Conservation (phyloP, 2,329 filamentous ascomycete species). For the Fusarium oligoseptatum region DNA sequence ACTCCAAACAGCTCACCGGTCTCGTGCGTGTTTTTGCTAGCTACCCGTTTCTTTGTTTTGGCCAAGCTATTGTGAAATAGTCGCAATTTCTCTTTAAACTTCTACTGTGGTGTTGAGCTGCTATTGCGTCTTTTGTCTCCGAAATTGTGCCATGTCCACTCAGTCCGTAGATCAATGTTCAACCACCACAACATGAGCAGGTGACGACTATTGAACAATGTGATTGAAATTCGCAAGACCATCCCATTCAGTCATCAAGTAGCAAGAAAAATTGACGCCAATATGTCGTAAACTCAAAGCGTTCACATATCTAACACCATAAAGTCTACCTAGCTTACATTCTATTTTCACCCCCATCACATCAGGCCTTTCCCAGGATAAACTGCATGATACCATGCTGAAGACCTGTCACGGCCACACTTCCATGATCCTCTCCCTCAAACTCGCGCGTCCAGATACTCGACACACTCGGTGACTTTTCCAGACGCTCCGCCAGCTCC, state of each 20-base stretch:
- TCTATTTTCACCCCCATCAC: background rate
- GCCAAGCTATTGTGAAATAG: background rate
- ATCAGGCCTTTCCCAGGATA: constrained; percentile 29
- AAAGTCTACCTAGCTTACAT: background rate
- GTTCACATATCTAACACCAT: background rate
- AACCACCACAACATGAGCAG: too few species aligned
- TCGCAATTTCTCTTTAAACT: background rate
- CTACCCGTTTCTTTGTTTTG: background rate
- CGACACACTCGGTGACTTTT: constrained; percentile 29
- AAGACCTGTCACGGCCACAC: constrained; percentile 37
- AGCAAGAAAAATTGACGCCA: background rate
- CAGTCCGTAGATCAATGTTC: background rate
- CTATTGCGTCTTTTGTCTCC: background rate
- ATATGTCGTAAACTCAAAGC: background rate
- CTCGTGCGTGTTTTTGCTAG: background rate
- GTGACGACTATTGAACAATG: too few species aligned
- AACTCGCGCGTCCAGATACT: constrained; percentile 44
- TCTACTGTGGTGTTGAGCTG: background rate
- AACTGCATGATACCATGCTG: constrained; percentile 43
- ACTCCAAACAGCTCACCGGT: background rate
- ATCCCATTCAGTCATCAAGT: background rate
- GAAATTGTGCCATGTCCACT: background rate
- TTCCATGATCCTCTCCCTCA: constrained; percentile 45
- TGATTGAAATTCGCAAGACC: background rate
- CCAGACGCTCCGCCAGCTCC: constrained; percentile 33